phyloP scores from a whole-genome alignment of 2,329 filamentous ascomycete genomes.

The Beauveria caledonica region DNA sequence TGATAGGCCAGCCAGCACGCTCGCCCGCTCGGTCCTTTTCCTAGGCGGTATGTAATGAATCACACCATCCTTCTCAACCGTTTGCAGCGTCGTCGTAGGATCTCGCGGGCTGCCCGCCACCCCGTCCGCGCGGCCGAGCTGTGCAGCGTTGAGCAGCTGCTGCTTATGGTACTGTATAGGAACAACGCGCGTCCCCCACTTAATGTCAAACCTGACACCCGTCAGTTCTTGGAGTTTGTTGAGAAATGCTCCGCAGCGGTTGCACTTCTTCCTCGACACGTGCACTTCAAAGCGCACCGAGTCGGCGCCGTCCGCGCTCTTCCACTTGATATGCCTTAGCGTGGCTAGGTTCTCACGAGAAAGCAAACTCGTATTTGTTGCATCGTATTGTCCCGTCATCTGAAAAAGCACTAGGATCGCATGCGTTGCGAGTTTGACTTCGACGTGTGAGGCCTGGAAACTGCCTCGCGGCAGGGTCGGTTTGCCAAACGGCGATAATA shows the following conservation, averaged over 20 bases:
- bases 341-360: constrained; percentile 17
- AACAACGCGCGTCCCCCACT: constrained; percentile 21
- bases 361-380: constrained; percentile 8
- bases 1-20: neutral
- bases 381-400: neutral
- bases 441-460: constrained; percentile 29
- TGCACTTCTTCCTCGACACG: constrained; percentile 28
- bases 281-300: constrained; percentile 23
- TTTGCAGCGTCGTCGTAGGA: neutral
- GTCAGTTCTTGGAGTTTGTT: constrained; percentile 19
- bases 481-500: constrained; percentile 23
- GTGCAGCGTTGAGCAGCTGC: neutral
- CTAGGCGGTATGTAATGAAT: neutral
- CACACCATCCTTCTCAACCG: neutral
- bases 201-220: constrained; percentile 20
- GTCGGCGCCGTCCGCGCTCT: constrained; percentile 17
- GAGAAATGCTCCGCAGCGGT: constrained; percentile 20
- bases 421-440: constrained; percentile 31
- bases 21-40: neutral
- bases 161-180: neutral
- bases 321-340: constrained; percentile 19
- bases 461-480: constrained; percentile 5
- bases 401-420: constrained; percentile 22
- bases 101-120: no score
- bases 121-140: neutral